These are phyloP conservation scores for Tulasnella sp. DNA, from an alignment of 768 basidiomycete species.

Conservation along the genomic window DNA sequence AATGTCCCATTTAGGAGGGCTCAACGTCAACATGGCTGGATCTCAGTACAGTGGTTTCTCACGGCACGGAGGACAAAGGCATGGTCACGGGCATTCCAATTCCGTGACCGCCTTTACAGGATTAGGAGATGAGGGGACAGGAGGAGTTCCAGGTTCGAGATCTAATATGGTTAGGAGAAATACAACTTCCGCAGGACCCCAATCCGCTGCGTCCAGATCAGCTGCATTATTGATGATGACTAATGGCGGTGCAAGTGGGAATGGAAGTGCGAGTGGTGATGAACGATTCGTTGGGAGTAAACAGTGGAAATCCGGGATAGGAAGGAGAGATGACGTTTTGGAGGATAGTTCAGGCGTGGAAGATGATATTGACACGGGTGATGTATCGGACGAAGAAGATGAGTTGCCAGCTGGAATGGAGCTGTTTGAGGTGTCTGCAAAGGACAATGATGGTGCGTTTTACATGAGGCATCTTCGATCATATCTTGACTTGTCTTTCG, in stretches of 20 bases:
- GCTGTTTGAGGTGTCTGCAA: slow-evolving; percentile 82
- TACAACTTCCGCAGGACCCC: too few relatives aligned
- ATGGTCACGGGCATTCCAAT: too few relatives aligned
- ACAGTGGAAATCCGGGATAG: slow-evolving; percentile 38
- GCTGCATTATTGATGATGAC: too few relatives aligned
- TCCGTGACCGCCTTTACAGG: too few relatives aligned
- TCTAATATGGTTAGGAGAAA: too few relatives aligned
- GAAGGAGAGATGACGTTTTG: slow-evolving; percentile 42
- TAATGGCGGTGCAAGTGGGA: slow-evolving; percentile 4
- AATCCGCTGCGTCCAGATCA: too few relatives aligned
- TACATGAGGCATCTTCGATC: background rate
- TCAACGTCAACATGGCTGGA: slow-evolving; percentile 9
- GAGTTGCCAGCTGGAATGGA: slow-evolving; percentile 67
- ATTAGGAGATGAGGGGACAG: too few relatives aligned
- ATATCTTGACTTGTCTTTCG: slow-evolving; percentile 11
- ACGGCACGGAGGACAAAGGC: background rate
- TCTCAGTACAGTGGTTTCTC: slow-evolving; percentile 1
- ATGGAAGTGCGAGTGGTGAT: background rate
- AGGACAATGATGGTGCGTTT: slow-evolving; percentile 64
- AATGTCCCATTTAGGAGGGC: slow-evolving; percentile 7
- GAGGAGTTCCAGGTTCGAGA: too few relatives aligned
- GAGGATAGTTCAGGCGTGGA: slow-evolving; percentile 34
- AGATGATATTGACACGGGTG: slow-evolving; percentile 25
- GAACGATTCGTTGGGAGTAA: slow-evolving; percentile 40
- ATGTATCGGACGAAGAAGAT: slow-evolving; percentile 53